Evolutionary conservation across 805 yeast genomes (phyloP).

Genomic region (Millerozyma miso): DNA sequence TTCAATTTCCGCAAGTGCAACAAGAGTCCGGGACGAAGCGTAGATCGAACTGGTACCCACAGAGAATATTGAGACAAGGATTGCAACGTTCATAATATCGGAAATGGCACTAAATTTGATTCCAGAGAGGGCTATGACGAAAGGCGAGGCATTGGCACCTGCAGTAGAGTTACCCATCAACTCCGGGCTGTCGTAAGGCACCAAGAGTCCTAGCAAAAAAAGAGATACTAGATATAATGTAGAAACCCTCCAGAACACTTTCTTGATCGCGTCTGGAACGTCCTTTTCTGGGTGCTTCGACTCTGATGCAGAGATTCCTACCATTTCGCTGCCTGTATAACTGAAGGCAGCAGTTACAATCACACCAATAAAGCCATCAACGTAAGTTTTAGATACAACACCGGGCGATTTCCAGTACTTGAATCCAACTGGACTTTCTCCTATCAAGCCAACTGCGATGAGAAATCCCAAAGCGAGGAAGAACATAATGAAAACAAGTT

Average conservation of each 20-base stretch:
- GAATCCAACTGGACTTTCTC: slow-evolving; percentile 22
- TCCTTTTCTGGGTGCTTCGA: slow-evolving; percentile 27
- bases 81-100: slow-evolving; percentile 18
- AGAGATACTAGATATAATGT: slow-evolving; percentile 56
- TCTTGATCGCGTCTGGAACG: slow-evolving; percentile 31
- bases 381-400: slow-evolving; percentile 11
- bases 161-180: slow-evolving; percentile 8
- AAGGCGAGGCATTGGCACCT: slow-evolving; percentile 20
- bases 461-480: slow-evolving; percentile 17
- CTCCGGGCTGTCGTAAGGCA: slow-evolving; percentile 9
- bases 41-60: slow-evolving; percentile 22
- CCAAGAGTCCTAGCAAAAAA: slow-evolving; percentile 12
- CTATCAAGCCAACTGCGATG: slow-evolving; percentile 19
- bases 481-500: slow-evolving; percentile 18
- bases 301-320: slow-evolving; percentile 41
- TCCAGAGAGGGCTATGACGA: slow-evolving; percentile 22
- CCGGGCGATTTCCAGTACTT: slow-evolving; percentile 23
- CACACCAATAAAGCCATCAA: slow-evolving; percentile 14
- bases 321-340: slow-evolving; percentile 16
- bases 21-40: slow-evolving; percentile 20
- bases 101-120: slow-evolving; percentile 13
- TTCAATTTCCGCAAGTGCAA: slow-evolving; percentile 19
- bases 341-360: slow-evolving; percentile 20
- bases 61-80: slow-evolving; percentile 19
- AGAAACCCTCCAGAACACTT: slow-evolving; percentile 68